Conservation (phyloP, 805 yeast species). For the Saccharomycopsis malanga region DNA sequence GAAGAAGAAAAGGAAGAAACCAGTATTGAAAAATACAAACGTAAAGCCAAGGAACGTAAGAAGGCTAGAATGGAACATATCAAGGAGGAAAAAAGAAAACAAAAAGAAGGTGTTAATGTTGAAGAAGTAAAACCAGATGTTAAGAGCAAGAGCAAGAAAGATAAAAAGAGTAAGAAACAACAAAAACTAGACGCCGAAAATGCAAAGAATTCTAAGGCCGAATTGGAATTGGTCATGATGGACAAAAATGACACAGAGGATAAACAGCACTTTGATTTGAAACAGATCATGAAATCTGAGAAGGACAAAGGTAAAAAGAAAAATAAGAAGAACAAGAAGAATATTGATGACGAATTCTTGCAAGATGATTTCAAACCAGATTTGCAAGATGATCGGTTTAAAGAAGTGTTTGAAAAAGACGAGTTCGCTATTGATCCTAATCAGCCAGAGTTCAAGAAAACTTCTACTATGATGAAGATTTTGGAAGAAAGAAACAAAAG, state of each 20-base stretch:
- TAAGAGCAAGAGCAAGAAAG: constrained; percentile 29
- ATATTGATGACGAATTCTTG: constrained; percentile 44
- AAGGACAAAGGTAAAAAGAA: constrained; percentile 49
- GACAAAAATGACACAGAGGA: constrained; percentile 41
- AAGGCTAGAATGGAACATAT: constrained; percentile 72
- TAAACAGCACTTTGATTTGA: constrained; percentile 68
- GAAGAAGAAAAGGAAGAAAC: constrained; percentile 51
- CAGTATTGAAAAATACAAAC: constrained; percentile 70
- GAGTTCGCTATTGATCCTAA: constrained; percentile 94
- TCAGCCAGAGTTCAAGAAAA: constrained; percentile 80
- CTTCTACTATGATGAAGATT: constrained; percentile 78
- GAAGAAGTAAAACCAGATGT: constrained; percentile 26
- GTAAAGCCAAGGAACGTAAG: constrained; percentile 91
- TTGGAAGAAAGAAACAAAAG: constrained; percentile 62
- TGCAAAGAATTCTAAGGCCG: constrained; percentile 48
- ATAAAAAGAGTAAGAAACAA: constrained; percentile 24
- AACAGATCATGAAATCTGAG: constrained; percentile 68
- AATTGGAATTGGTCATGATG: constrained; percentile 67
- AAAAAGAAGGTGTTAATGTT: constrained; percentile 33
- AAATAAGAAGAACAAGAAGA: constrained; percentile 39
- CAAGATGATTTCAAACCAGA: constrained; percentile 49
- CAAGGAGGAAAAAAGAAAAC: constrained; percentile 50
- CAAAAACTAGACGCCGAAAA: constrained; percentile 23
- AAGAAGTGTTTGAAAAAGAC: constrained; percentile 74
- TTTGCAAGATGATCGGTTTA: constrained; percentile 75